Base-by-base conservation (phyloP, 164 flowering plant genomes). In the Malania oleifera region DNA sequence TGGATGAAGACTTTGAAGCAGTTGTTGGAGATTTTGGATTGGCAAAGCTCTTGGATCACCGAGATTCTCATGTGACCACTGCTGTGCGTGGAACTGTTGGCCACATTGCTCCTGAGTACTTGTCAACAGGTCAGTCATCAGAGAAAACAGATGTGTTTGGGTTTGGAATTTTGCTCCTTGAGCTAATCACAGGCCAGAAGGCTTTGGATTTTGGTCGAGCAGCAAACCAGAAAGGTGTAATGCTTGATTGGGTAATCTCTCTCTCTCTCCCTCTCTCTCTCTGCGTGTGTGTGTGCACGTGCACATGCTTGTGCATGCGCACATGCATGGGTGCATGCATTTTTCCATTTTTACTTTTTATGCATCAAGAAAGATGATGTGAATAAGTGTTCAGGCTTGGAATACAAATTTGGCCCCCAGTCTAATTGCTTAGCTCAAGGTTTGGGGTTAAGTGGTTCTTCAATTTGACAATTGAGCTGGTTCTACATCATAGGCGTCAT, bases 21-120 rank as follows among this genome's bases (percentile, higher is more conserved):
- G 86, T 88, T 64, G 96, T 88, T 25, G 96, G 96, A 59, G 96
- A 88, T 75, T 88, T 88, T 61, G 96, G 96, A 61, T 67, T 88
- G 67, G 96, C 96, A 51, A 88, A 88, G 78, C 90, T 88, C 60
- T 73, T 88, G 73, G 96, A 88, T 69, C 92, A 85, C 57, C 71
- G 73, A 17, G 96, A 88, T 48, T 88, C 96, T 18, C 96, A 88
- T 59, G 96, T 88, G 44, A 88, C 90, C 60, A 85, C 96, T 7
- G 96, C 92, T 17, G 92, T 88, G 45, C 85, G 96, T 29, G 96
- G 96, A 22, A 88, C 96, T 40, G 86, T 85, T n/a, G 96, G 96
- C 25, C 92, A 88, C 68, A 88, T 88, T 65, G 91, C 96, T 63
- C 96, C 96, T 0, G 96, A 88, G 72, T 88, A 88, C 70, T 62